A percentile compares a stretch with the other conserved stretches of the same genome.
Conservation (phyloP, 495 filamentous ascomycete species). For the Aspergillus haitiensis region DNA sequence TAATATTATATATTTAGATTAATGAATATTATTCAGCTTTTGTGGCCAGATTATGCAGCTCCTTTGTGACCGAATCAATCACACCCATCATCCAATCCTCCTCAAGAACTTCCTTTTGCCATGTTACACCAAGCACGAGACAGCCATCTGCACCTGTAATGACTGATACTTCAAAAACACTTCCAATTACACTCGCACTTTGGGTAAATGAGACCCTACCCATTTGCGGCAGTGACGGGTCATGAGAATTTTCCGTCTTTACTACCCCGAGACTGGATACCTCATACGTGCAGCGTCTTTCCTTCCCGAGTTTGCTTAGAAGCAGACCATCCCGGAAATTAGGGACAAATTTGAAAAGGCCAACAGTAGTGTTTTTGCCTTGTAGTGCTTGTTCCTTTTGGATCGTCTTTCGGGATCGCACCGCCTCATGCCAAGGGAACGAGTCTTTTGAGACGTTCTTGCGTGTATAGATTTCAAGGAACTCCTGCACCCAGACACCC, state of each 20-base stretch:
- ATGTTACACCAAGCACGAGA: slow-evolving; percentile 36
- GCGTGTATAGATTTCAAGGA: slow-evolving; percentile 23
- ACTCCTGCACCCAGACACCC: slow-evolving; percentile 40
- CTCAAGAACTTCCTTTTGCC: slow-evolving; percentile 43
- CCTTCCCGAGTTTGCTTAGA: slow-evolving; percentile 34
- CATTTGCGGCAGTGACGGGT: slow-evolving; percentile 29
- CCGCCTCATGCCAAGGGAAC: slow-evolving; percentile 43
- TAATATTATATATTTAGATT: background rate
- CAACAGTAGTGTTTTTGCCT: slow-evolving; percentile 36
- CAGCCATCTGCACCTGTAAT: slow-evolving; percentile 43
- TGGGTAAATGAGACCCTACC: slow-evolving; percentile 47
- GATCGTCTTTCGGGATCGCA: slow-evolving; percentile 33
- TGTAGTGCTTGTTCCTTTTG: slow-evolving; percentile 29
- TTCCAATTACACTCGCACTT: slow-evolving; percentile 43
- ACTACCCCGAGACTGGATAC: slow-evolving; percentile 48
- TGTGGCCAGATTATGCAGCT: slow-evolving; percentile 21
- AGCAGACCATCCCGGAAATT: slow-evolving; percentile 37
- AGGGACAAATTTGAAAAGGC: slow-evolving; percentile 40
- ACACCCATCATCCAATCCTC: slow-evolving; percentile 24
- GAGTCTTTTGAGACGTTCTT: slow-evolving; percentile 8
- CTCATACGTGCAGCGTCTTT: slow-evolving; percentile 38
- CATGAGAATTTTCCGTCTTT: slow-evolving; percentile 22
- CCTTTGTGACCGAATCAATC: slow-evolving; percentile 26
- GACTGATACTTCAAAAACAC: slow-evolving; percentile 39
- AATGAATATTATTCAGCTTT: background rate